phyloP scores from a whole-genome alignment of 257 asterid species.

The Leonotis leonurus region DNA sequence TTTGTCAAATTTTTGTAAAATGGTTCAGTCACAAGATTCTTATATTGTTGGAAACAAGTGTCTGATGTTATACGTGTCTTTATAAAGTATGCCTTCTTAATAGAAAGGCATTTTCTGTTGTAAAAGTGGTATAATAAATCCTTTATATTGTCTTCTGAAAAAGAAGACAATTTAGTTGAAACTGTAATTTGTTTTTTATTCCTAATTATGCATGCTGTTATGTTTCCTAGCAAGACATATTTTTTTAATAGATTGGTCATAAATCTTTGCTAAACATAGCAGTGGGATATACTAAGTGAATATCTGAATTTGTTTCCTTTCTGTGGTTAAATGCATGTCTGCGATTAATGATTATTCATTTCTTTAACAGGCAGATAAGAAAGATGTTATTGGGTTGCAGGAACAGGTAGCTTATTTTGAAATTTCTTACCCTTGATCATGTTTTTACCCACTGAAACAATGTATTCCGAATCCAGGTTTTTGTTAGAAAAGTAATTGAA shows the following conservation, averaged over 20 bases:
- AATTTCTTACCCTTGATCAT: neutral
- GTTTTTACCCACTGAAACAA: constrained; percentile 13
- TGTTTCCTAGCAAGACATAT: neutral
- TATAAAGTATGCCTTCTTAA: neutral
- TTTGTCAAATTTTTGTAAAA: neutral
- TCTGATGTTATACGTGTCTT: neutral
- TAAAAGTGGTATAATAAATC: neutral
- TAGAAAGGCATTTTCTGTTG: neutral
- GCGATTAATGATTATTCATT: constrained; percentile 1
- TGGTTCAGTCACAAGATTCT: neutral
- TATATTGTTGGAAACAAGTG: neutral
- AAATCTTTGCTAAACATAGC: neutral
- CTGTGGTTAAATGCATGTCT: neutral
- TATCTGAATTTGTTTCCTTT: neutral
- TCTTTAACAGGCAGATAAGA: constrained; percentile 62
- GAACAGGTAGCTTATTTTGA: constrained; percentile 54
- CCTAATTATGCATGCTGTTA: neutral
- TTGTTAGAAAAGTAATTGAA: constrained; percentile 82
- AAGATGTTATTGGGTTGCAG: constrained; percentile 72
- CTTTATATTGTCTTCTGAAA: neutral
- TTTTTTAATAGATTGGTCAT: neutral
- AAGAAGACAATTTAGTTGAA: neutral
- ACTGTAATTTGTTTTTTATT: neutral
- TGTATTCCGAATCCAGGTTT: constrained; percentile 44
- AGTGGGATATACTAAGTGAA: neutral